Evolutionary conservation across 2,329 filamentous ascomycete genomes (phyloP).

Genomic region (Diaporthe citriasiana): DNA sequence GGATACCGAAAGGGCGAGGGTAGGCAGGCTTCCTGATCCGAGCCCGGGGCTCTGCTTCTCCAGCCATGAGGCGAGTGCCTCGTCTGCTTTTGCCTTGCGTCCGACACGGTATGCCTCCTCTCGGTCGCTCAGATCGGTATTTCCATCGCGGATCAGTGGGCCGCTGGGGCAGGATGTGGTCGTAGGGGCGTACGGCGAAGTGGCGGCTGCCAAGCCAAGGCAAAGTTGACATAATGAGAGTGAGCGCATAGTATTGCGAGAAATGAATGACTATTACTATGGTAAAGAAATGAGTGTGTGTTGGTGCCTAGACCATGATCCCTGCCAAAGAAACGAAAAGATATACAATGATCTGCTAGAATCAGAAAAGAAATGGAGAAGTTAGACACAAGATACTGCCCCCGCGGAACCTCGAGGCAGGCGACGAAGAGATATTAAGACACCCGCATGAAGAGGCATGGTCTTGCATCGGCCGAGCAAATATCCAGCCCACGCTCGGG

Average conservation of each 20-base stretch:
- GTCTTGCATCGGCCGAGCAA: neutral
- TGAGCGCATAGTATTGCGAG: neutral
- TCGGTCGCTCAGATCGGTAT: conserved; percentile 6
- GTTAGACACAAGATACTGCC: neutral
- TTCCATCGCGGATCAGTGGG: conserved; percentile 13
- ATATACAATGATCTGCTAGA: neutral
- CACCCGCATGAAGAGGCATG: neutral
- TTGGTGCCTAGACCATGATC: neutral
- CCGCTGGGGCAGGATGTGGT: conserved; percentile 8
- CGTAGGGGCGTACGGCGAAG: conserved; percentile 25
- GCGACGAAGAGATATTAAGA: neutral
- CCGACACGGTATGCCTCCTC: conserved; percentile 24
- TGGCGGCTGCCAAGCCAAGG: conserved; percentile 10
- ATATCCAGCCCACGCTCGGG: neutral
- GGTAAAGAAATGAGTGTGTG: neutral
- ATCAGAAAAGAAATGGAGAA: neutral
- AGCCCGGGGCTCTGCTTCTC: conserved; percentile 26
- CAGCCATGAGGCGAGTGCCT: neutral
- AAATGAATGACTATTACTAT: neutral
- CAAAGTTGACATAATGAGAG: neutral
- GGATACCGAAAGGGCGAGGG: conserved; percentile 22
- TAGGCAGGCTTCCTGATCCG: conserved; percentile 3
- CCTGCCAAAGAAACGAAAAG: neutral
- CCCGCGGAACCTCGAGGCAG: too few relatives aligned
- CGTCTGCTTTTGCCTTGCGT: conserved; percentile 28